Evolutionary conservation across 805 yeast species (phyloP), one percentile per base, ranked within the genome.

Genomic region (Kazachstania taianensis): DNA sequence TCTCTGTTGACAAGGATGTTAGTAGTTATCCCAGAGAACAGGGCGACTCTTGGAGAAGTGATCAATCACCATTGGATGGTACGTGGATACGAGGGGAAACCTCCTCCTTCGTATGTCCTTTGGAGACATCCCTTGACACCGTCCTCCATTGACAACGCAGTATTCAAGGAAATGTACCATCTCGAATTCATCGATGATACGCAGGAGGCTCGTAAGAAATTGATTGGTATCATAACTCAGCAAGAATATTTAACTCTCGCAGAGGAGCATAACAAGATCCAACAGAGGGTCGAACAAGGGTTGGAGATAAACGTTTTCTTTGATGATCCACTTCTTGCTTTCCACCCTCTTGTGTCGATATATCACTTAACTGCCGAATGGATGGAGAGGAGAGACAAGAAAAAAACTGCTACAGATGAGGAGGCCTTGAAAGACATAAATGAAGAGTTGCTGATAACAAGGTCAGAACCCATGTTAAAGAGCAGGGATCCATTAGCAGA

Each of bases 61-160:
- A 67, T 82, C 46, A 67, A 70, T 37, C 97, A 92, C 51, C 94
- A 94, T 2, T 92, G 98, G 98, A 83, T 92, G 86, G 69, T 68
- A 36, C 75, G 76, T 53, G 95, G 94, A 22, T 85, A 70, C 53
- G 94, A 83, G 37, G 70, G 71, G 24, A 71, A 7, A 16, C 78
- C 81, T 1, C 68, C 76, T 7, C 72, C 75, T 30, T 33, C 45
- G n/a, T 78, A 75, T 53, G 59, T 87, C 20, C 96, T 96, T 0
- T 69, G 67, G 31, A 69, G 98, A 46, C 55, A 63, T 3, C 97
- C 97, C 2, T 62, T 92, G 26, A 47, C 52, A 1, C 33, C 48
- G 9, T 49, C 49, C n/a, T 41, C 44, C 39, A 23, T 57, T 15
- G 45, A 63, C 66, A n/a, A 61, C 71, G 36, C 82, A 49, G 83